These are phyloP conservation scores for Phtheirospermum japonicum DNA, from an alignment of 257 asterid genomes.

Conservation along the genomic window DNA sequence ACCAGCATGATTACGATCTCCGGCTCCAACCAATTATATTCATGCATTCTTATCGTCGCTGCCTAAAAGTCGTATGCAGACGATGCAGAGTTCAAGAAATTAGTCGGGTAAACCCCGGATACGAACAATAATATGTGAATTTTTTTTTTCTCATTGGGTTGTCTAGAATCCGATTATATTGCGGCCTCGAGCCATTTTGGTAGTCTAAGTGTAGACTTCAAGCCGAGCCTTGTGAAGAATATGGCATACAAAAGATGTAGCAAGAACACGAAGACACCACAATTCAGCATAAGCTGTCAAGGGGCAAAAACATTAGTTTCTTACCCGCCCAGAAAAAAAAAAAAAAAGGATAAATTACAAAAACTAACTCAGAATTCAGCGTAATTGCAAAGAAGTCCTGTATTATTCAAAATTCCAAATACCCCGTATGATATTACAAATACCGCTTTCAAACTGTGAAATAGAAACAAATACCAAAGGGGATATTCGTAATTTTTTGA, in stretches of 20 bases:
- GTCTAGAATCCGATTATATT: constrained; percentile 29
- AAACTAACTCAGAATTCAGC: no score
- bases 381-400: neutral
- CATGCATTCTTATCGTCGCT: neutral
- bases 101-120: neutral
- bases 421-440: neutral
- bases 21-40: no score
- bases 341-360: neutral
- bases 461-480: no score
- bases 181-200: constrained; percentile 85
- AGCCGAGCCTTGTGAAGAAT: constrained; percentile 73
- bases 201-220: constrained; percentile 64
- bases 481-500: no score
- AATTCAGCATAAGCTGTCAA: constrained; percentile 82
- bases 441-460: no score
- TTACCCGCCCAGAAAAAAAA: no score
- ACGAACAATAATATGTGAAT: neutral
- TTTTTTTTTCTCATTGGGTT: neutral
- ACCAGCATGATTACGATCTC: no score
- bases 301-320: neutral
- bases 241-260: constrained; percentile 85
- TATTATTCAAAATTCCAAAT: neutral
- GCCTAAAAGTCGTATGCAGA: neutral
- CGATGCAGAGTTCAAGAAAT: neutral
- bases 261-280: constrained; percentile 64